Evolutionary conservation across 495 filamentous ascomycete species (phyloP), one percentile per base, ranked within the genome.

Genomic region (Ascobolus immersus): DNA sequence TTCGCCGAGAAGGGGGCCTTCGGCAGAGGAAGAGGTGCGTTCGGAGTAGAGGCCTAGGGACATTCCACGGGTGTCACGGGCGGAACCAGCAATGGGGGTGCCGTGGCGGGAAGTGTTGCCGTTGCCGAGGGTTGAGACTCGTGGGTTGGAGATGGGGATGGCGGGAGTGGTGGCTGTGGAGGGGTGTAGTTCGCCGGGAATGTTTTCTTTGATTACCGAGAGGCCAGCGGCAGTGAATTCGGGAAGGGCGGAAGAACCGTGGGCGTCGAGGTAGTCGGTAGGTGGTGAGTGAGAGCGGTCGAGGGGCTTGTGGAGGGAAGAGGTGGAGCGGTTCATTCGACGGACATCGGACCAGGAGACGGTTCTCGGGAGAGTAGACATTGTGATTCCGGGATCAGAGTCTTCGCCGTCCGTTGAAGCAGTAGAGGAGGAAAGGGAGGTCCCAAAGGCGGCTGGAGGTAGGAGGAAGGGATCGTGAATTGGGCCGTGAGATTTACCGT

Each of bases 321-420:
- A 27, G 25, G 25, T 27, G 25, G 14, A 27, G 25, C 11, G 25
- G 11, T 11, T 11, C 11, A 4, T n/a, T 27, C 11, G 25, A 11
- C 14, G 25, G 2, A 1, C 11, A 14, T 27, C 25, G 3, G 25
- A 14, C 14, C 11, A 27, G 6, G 25, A n/a, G 11, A 14, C 6
- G 25, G 25, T 27, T 11, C 3, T 11, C 3, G 11, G 25, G 25
- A 27, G 25, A 6, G 25, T 27, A 14, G 25, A 27, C 25, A 14
- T 27, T n/a, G 11, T 4, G 4, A 11, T 14, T 27, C 11, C 5
- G 4, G 2, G 11, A 14, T 4, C 11, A 14, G 5, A 11, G 25
- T 27, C 25, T 2, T 48, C 46, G 6, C 46, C 46, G 32, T 49
- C 45, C 3, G 46, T 49, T 3, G 38, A 42, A 12, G 38, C 36